Evolutionary conservation across 192 early-diverging fungal species (phyloP).

Genomic region (Umbelopsis sp.): DNA sequence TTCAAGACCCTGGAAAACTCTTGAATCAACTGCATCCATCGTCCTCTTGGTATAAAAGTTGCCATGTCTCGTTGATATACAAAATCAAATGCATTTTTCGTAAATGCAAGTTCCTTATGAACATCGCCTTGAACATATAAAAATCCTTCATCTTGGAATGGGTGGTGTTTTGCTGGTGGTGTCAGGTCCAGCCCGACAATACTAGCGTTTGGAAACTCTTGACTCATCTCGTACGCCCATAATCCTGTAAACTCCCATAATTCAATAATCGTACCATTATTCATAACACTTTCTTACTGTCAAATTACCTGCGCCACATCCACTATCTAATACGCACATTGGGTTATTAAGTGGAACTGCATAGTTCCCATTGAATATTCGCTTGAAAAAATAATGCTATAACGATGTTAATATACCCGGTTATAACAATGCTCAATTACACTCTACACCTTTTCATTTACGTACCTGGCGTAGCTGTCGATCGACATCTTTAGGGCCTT

Average conservation of each 20-base stretch:
- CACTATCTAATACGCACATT: conserved; percentile 23
- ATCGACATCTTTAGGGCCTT: neutral
- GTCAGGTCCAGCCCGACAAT: conserved; percentile 54
- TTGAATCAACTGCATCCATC: conserved; percentile 25
- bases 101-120: conserved; percentile 36
- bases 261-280: neutral
- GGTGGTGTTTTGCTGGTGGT: conserved; percentile 13
- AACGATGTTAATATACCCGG: neutral
- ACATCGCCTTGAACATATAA: conserved; percentile 46
- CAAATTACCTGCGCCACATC: conserved; percentile 24
- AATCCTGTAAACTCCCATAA: conserved; percentile 7
- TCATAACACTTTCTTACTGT: neutral
- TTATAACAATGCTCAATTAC: neutral
- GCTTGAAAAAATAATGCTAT: conserved; percentile 34
- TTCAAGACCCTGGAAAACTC: conserved; percentile 32
- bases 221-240: conserved; percentile 49
- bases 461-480: neutral
- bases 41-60: conserved; percentile 12
- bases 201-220: conserved; percentile 43
- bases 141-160: conserved; percentile 10
- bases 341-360: neutral
- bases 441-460: neutral
- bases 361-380: conserved; percentile 26
- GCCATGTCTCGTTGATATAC: conserved; percentile 37
- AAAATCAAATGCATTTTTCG: conserved; percentile 51